phyloP scores from a whole-genome alignment of 2,329 filamentous ascomycete species.

The Beauveria pseudobassiana region DNA sequence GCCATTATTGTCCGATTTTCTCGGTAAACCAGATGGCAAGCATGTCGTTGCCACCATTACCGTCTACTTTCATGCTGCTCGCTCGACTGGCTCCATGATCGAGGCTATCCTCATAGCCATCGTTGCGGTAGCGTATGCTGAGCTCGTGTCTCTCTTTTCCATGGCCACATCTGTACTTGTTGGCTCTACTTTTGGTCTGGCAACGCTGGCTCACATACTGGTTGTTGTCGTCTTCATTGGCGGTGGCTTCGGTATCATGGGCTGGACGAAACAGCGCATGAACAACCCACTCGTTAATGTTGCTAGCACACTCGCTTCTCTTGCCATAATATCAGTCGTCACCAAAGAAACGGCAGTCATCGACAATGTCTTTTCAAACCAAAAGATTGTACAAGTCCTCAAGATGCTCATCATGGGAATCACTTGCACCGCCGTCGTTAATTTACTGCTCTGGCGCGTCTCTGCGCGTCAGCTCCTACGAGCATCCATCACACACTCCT shows the following conservation, averaged over 20 bases:
- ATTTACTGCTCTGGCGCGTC: constrained; percentile 65
- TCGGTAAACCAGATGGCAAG: constrained; percentile 81
- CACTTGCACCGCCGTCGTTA: constrained; percentile 58
- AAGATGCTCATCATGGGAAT: constrained; percentile 76
- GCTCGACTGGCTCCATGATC: constrained; percentile 77
- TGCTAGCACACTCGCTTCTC: constrained; percentile 71
- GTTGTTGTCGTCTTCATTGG: constrained; percentile 75
- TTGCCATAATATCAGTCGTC: constrained; percentile 76
- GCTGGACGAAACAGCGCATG: constrained; percentile 70
- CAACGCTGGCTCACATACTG: constrained; percentile 65
- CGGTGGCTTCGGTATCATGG: constrained; percentile 73
- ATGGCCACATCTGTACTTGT: constrained; percentile 77
- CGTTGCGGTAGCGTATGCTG: constrained; percentile 62
- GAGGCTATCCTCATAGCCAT: constrained; percentile 69
- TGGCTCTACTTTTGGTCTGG: constrained; percentile 53
- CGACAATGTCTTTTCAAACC: constrained; percentile 65
- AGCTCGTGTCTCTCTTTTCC: constrained; percentile 63
- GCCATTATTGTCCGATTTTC: constrained; percentile 56
- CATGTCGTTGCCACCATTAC: constrained; percentile 85
- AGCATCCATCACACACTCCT: constrained; percentile 62
- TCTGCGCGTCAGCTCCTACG: constrained; percentile 66
- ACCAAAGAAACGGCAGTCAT: constrained; percentile 83
- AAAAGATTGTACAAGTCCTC: constrained; percentile 42
- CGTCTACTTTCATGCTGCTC: constrained; percentile 83
- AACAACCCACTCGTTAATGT: constrained; percentile 71